phyloP scores from a whole-genome alignment of 2,329 filamentous ascomycete species.

The Escovopsis sp. region DNA sequence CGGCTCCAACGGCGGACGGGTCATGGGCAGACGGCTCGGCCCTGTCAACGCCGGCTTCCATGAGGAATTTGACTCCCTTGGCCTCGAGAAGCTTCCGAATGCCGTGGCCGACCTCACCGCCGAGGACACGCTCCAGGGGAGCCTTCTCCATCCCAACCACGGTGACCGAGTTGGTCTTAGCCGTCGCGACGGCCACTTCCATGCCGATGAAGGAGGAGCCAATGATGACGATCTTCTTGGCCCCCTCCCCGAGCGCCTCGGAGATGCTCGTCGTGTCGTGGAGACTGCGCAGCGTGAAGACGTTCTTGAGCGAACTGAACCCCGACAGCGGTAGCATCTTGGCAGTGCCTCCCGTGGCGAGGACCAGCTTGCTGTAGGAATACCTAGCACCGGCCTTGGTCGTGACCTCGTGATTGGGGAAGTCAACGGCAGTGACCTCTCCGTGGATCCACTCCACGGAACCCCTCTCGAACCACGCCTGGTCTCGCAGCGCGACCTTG shows the following conservation, averaged over 20 bases:
- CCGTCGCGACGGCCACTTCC: constrained; percentile 80
- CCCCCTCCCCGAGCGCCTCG: constrained; percentile 62
- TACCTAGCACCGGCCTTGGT: constrained; percentile 60
- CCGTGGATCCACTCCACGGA: constrained; percentile 43
- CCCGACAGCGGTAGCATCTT: constrained; percentile 65
- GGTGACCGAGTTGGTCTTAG: constrained; percentile 68
- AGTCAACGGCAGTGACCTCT: constrained; percentile 63
- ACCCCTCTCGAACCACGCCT: constrained; percentile 58
- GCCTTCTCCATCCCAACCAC: constrained; percentile 79
- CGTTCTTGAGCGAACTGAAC: constrained; percentile 73
- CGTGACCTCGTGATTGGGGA: constrained; percentile 55
- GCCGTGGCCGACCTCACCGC: constrained; percentile 63
- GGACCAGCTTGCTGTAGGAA: constrained; percentile 73
- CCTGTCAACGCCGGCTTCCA: constrained; percentile 69
- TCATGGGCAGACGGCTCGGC: constrained; percentile 58
- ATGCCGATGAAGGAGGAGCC: constrained; percentile 96
- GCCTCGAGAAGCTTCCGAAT: constrained; percentile 69
- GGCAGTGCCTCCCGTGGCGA: constrained; percentile 75
- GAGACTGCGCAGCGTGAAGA: constrained; percentile 72
- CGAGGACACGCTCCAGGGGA: constrained; percentile 77
- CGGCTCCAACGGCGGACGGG: constrained; percentile 58
- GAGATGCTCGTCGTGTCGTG: constrained; percentile 66
- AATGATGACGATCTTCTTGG: constrained; percentile 84
- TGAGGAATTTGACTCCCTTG: constrained; percentile 77
- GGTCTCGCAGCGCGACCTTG: constrained; percentile 65